phyloP scores from a whole-genome alignment of 1,284 basidiomycete species.

The Heterobasidion occidentale region DNA sequence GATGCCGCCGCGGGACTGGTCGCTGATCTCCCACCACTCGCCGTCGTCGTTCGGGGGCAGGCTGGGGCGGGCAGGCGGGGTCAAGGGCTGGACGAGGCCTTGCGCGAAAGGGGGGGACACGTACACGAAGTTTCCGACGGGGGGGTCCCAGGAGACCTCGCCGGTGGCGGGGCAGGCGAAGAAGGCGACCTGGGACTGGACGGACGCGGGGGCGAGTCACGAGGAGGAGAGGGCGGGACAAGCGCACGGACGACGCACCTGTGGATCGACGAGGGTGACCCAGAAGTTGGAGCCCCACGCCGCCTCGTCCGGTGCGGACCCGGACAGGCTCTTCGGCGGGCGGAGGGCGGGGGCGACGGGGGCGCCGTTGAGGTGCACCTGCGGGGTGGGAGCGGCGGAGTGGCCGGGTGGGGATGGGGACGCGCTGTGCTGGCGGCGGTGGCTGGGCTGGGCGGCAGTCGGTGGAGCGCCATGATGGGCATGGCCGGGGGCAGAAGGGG shows the following conservation, averaged over 20 bases:
- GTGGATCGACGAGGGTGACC: constrained; percentile 78
- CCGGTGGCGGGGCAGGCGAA: constrained; percentile 91
- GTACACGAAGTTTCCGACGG: constrained; percentile 84
- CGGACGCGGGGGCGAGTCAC: neutral
- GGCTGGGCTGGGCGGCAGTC: neutral
- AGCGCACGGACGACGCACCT: constrained; percentile 34
- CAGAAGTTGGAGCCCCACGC: constrained; percentile 82
- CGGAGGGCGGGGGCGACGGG: constrained; percentile 8
- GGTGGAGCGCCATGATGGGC: neutral
- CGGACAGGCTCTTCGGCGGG: constrained; percentile 12
- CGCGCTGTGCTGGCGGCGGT: neutral
- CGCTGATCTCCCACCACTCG: constrained; percentile 93
- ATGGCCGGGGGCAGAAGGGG: neutral
- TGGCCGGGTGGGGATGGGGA: neutral
- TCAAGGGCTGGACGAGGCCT: constrained; percentile 5
- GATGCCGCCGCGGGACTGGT: constrained; percentile 69
- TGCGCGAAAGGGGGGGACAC: constrained; percentile 16
- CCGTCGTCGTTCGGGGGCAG: constrained; percentile 80
- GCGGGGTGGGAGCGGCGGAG: constrained; percentile 9
- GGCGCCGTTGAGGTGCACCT: constrained; percentile 20
- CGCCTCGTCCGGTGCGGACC: constrained; percentile 28
- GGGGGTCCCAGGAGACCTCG: constrained; percentile 88
- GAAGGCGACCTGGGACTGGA: constrained; percentile 73
- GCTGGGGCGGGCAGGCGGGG: constrained; percentile 28
- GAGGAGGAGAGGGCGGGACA: neutral